phyloP scores from a whole-genome alignment of 2,329 filamentous ascomycete species.

The Phialophora tarda region DNA sequence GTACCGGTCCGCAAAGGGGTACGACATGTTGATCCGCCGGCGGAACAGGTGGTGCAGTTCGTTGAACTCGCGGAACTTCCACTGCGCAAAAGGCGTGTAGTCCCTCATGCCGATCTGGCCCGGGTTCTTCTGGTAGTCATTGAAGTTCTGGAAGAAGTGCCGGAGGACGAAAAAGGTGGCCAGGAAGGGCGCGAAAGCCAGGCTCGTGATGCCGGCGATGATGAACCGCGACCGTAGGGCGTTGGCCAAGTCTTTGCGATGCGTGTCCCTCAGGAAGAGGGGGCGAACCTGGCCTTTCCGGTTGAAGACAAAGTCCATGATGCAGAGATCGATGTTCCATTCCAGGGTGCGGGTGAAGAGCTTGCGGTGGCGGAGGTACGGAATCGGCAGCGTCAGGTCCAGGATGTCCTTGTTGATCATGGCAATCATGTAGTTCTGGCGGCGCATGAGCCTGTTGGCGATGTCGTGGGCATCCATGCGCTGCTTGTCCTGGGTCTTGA shows the following conservation, averaged over 20 bases:
- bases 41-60: constrained; percentile 92
- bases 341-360: constrained; percentile 88
- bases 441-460: constrained; percentile 93
- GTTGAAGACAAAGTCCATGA: constrained; percentile 94
- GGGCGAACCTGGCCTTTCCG: constrained; percentile 84
- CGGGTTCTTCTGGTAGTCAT: constrained; percentile 95
- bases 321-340: constrained; percentile 88
- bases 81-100: constrained; percentile 91
- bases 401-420: constrained; percentile 96
- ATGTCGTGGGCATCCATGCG: constrained; percentile 96
- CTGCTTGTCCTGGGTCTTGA: constrained; percentile 88
- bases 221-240: constrained; percentile 78
- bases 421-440: constrained; percentile 95
- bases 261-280: constrained; percentile 81
- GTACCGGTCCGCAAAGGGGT: constrained; percentile 89
- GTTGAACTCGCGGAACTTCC: constrained; percentile 99
- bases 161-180: constrained; percentile 85
- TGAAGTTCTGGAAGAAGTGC: constrained; percentile 95
- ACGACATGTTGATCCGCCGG: constrained; percentile 89
- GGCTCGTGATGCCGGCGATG: constrained; percentile 83
- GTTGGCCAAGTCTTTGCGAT: constrained; percentile 77
- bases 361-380: constrained; percentile 77
- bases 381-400: constrained; percentile 82
- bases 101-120: constrained; percentile 83
- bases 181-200: constrained; percentile 84